Percentiles rank a stretch among this genome's conserved stretches.
Conservation (phyloP, 2,329 filamentous ascomycete species). For the Dothidotthia symphoricarpi region DNA sequence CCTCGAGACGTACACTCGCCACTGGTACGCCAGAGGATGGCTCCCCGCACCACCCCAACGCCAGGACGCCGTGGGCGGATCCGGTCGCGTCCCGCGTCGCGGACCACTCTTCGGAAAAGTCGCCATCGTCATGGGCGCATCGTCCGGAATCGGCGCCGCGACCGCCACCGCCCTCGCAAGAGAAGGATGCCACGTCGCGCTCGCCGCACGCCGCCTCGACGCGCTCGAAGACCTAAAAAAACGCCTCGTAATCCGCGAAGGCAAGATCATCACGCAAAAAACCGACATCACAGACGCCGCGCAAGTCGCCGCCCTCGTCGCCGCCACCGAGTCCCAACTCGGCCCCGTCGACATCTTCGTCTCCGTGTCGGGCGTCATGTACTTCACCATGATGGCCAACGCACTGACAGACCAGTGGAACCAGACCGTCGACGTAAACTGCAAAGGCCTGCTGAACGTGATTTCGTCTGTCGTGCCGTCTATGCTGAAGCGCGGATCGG, state of each 20-base stretch:
- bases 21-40: slow-evolving; percentile 80
- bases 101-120: slow-evolving; percentile 67
- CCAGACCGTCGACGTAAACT: slow-evolving; percentile 80
- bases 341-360: slow-evolving; percentile 77
- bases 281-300: slow-evolving; percentile 70
- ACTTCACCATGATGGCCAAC: slow-evolving; percentile 85
- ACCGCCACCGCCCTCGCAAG: slow-evolving; percentile 66
- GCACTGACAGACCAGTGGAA: slow-evolving; percentile 73
- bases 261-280: slow-evolving; percentile 65
- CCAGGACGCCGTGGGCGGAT: slow-evolving; percentile 47
- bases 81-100: slow-evolving; percentile 46
- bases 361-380: slow-evolving; percentile 81
- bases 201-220: slow-evolving; percentile 69
- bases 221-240: slow-evolving; percentile 67
- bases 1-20: slow-evolving; percentile 74
- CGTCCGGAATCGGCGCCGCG: slow-evolving; percentile 75
- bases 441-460: slow-evolving; percentile 76
- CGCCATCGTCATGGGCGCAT: slow-evolving; percentile 75
- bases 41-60: slow-evolving; percentile 61
- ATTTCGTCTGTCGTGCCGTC: slow-evolving; percentile 66
- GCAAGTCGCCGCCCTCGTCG: slow-evolving; percentile 66
- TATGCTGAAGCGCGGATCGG: slow-evolving; percentile 67
- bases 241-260: slow-evolving; percentile 56
- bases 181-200: slow-evolving; percentile 69
- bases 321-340: slow-evolving; percentile 58